These are phyloP conservation scores for Postia placenta DNA, from an alignment of 768 basidiomycete species.

Conservation along the genomic window DNA sequence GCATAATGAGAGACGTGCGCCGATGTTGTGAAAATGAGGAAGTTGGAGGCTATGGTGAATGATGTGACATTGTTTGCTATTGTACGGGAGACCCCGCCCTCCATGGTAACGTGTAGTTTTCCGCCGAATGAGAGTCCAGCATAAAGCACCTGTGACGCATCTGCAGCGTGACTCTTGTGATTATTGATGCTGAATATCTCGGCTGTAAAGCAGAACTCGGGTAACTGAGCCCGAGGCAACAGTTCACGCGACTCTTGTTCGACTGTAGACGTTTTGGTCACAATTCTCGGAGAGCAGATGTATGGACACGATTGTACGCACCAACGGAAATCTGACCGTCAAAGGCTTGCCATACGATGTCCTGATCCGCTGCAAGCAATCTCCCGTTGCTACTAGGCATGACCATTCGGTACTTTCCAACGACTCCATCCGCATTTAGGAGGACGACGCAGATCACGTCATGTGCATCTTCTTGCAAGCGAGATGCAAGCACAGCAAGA, in stretches of 20 bases:
- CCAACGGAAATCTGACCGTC: slow-evolving; percentile 37
- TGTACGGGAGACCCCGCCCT: slow-evolving; percentile 20
- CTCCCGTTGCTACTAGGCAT: slow-evolving; percentile 36
- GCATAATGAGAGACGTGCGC: slow-evolving; percentile 77
- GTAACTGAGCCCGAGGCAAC: slow-evolving; percentile 32
- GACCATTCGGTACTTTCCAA: slow-evolving; percentile 4
- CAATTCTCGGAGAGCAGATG: no score
- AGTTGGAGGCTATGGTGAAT: slow-evolving; percentile 65
- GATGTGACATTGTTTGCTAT: slow-evolving; percentile 61
- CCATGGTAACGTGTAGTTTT: slow-evolving; percentile 51
- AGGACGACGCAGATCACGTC: slow-evolving; percentile 14
- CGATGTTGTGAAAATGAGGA: slow-evolving; percentile 80
- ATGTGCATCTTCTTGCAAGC: slow-evolving; percentile 12
- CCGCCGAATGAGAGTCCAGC: slow-evolving; percentile 63
- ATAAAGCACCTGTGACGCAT: slow-evolving; percentile 30
- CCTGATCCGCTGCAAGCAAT: slow-evolving; percentile 30
- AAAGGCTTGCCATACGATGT: slow-evolving; percentile 36
- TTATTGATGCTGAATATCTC: no score
- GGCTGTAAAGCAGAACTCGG: slow-evolving; percentile 55
- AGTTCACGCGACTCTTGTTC: neutral
- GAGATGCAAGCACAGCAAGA: slow-evolving; percentile 38
- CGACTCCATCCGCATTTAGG: slow-evolving; percentile 3
- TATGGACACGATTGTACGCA: neutral
- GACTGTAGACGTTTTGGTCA: no score
- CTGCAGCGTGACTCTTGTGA: no score